Percentiles rank a stretch among this genome's conserved stretches.
phyloP scores from a whole-genome alignment of 129 eudicot species.

The carrot (Daucus carota) region DNA sequence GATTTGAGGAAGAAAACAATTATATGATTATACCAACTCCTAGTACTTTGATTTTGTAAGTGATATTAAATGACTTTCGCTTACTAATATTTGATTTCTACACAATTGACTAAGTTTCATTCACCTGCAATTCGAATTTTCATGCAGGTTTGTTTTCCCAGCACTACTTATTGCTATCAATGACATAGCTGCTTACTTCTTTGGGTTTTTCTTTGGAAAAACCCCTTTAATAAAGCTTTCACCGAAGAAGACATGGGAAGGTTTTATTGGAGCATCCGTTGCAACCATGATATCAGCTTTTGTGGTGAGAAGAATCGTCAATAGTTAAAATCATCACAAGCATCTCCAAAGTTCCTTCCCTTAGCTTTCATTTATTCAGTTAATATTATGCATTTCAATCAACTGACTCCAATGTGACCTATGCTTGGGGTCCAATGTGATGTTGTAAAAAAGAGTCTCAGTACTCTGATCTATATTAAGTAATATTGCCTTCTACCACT shows the following conservation, averaged over 20 bases:
- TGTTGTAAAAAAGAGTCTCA: background rate
- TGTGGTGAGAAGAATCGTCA: constrained; percentile 35
- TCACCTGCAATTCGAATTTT: constrained; percentile 8
- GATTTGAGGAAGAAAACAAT: background rate
- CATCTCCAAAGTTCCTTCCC: background rate
- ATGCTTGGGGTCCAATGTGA: background rate
- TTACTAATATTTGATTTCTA: no score
- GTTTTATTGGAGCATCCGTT: constrained; percentile 75
- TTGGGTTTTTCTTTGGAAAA: constrained; percentile 81
- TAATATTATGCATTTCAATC: background rate
- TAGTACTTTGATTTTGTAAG: background rate
- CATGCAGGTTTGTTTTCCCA: constrained; percentile 70
- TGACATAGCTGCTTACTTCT: constrained; percentile 71
- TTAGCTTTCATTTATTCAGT: background rate
- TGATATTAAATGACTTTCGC: background rate
- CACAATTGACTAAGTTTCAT: background rate
- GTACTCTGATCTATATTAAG: background rate
- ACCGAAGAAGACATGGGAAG: constrained; percentile 95
- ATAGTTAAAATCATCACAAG: background rate
- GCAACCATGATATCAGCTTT: constrained; percentile 69
- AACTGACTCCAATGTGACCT: background rate
- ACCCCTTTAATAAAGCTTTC: constrained; percentile 80
- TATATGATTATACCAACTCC: background rate
- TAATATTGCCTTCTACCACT: background rate
- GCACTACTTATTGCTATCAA: constrained; percentile 71